Evolutionary conservation across 768 basidiomycete genomes (phyloP).

Genomic region (Boletus edulis): DNA sequence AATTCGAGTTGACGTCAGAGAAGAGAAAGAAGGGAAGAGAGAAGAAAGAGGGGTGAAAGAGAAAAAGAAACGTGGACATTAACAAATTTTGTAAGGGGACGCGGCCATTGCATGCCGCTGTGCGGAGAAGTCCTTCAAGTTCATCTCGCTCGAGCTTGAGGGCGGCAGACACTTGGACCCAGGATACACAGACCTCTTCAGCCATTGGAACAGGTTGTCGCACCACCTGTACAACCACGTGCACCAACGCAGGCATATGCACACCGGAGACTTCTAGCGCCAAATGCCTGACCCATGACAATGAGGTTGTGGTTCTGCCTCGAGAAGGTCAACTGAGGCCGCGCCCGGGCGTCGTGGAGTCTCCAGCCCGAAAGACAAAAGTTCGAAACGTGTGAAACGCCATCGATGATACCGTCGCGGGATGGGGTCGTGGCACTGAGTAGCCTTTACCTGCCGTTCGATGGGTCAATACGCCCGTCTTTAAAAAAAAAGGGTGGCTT

Average conservation of each 20-base stretch:
- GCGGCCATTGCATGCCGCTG: neutral
- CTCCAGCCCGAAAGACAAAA: conserved; percentile 20
- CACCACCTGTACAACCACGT: conserved; percentile 20
- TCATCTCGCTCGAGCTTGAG: neutral
- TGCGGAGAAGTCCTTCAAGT: conserved; percentile 1
- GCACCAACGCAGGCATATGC: conserved; percentile 23
- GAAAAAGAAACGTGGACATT: neutral
- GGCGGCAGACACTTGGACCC: neutral
- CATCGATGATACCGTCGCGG: conserved; percentile 9
- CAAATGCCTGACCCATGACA: conserved; percentile 26
- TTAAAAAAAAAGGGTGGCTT: neutral
- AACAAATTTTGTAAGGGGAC: neutral
- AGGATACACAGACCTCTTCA: neutral
- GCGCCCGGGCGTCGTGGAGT: conserved; percentile 18
- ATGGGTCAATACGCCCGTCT: neutral
- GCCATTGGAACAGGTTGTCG: conserved; percentile 1
- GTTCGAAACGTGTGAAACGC: conserved; percentile 26
- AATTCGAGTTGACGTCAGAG: neutral
- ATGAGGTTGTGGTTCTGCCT: conserved; percentile 23
- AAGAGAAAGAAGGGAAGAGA: neutral
- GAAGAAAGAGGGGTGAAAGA: neutral
- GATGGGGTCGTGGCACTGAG: neutral
- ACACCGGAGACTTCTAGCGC: conserved; percentile 22
- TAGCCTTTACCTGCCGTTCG: neutral
- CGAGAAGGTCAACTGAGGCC: conserved; percentile 20